These are phyloP conservation scores for Chrysosporium queenslandicum DNA, from an alignment of 2,329 filamentous ascomycete species.

Conservation along the genomic window DNA sequence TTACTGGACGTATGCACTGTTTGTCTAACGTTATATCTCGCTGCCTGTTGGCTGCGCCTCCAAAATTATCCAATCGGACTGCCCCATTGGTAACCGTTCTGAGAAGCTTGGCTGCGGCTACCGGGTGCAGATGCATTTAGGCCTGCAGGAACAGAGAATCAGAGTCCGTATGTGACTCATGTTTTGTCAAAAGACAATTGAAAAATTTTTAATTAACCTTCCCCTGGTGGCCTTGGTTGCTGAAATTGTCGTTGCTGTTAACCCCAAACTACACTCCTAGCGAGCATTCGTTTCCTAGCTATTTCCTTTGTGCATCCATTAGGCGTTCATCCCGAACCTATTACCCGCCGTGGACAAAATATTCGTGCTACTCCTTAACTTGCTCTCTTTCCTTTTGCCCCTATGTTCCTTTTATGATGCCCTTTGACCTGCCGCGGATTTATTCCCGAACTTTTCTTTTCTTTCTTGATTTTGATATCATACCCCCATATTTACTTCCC, in stretches of 20 bases:
- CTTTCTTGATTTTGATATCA: slow-evolving; percentile 7
- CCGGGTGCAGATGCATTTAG: neutral
- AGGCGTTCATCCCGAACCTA: slow-evolving; percentile 15
- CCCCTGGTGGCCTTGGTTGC: slow-evolving; percentile 5
- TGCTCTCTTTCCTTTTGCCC: neutral
- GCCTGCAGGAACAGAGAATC: neutral
- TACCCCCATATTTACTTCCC: slow-evolving; percentile 7
- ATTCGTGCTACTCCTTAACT: neutral
- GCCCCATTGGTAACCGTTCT: neutral
- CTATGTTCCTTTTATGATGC: neutral
- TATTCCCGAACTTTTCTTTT: neutral
- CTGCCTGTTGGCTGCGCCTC: neutral
- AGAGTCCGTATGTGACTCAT: neutral
- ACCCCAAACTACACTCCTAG: slow-evolving; percentile 14
- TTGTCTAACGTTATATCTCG: neutral
- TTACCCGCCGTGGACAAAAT: slow-evolving; percentile 8
- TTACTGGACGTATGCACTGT: neutral
- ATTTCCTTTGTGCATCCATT: slow-evolving; percentile 18
- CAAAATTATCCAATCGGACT: neutral
- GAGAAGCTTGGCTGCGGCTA: neutral
- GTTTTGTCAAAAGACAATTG: neutral
- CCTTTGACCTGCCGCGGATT: neutral
- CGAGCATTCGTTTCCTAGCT: slow-evolving; percentile 12
- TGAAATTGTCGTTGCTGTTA: neutral
- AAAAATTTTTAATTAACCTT: slow-evolving; percentile 12